phyloP scores from a whole-genome alignment of 257 asterid genomes.

The Solanum appendiculatum region DNA sequence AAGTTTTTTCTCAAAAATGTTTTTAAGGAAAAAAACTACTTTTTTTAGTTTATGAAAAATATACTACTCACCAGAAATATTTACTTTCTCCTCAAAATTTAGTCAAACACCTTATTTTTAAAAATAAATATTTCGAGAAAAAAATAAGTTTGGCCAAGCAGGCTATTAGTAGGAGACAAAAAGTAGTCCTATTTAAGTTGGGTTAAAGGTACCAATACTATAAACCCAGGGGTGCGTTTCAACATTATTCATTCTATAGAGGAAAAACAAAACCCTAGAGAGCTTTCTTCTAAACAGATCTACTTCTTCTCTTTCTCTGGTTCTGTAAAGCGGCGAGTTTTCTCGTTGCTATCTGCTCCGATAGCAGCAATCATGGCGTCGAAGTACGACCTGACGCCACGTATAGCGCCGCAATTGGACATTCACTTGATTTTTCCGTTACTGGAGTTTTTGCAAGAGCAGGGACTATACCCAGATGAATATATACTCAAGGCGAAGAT shows the following conservation, averaged over 20 bases:
- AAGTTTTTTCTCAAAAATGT: too few relatives aligned
- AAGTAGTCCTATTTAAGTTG: neutral
- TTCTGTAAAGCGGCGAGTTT: neutral
- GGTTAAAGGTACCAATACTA: neutral
- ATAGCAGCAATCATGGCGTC: constrained; percentile 40
- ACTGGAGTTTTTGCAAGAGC: constrained; percentile 86
- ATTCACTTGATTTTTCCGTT: constrained; percentile 84
- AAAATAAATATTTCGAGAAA: too few relatives aligned
- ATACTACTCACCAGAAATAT: too few relatives aligned
- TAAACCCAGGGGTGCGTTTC: neutral
- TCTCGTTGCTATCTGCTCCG: neutral
- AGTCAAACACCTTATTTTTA: too few relatives aligned
- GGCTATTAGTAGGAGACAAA: too few relatives aligned
- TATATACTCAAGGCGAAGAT: constrained; percentile 79
- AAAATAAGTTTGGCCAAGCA: too few relatives aligned
- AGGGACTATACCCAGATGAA: constrained; percentile 53
- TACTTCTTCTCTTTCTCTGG: neutral
- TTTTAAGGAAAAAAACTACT: too few relatives aligned
- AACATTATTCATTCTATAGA: neutral
- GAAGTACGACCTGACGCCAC: constrained; percentile 69
- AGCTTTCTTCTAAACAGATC: neutral
- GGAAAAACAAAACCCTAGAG: neutral
- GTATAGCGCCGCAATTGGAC: constrained; percentile 77
- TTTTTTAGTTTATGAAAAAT: too few relatives aligned
- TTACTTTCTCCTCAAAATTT: too few relatives aligned